Base-by-base conservation (phyloP, 1,284 basidiomycete genomes). In the Tremellales sp. region DNA sequence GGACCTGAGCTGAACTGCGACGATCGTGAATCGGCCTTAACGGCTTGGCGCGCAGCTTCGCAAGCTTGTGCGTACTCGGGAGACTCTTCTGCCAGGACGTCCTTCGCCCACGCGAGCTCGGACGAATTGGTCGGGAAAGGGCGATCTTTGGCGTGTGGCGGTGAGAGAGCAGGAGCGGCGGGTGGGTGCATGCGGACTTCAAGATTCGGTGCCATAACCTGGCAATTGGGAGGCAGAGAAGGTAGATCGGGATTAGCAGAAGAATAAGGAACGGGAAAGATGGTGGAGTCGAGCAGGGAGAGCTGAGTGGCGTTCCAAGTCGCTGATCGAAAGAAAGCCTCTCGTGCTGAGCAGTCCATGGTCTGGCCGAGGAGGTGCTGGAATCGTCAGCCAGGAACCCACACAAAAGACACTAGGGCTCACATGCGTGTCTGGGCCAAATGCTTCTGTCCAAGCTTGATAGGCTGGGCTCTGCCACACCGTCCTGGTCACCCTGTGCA, bases 301-400 rank as follows among this genome's bases (percentile, higher is more conserved):
- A 96, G 78, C 39, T 83, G 80, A 17, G 89, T 77, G 46, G 87
- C 84, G 52, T 83, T 82, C 60, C 82, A 82, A 2, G 85, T 84
- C 8, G 84, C 81, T 21, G 83, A 85, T 0, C 83, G 85, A 64
- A 89, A 93, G 13, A 84, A 83, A 22, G 88, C 76, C 3, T 80
- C 81, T 70, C 94, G 82, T n/a, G n/a, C n/a, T 4, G 82, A 73
- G 36, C 76, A 75, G 48, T 84, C 76, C 52, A 81, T 76, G 27
- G 77, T 76, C 31, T 86, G 84, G 15, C 85, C 77, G 25, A 89
- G 72, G 8, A 87, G 58, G 62, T 90, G 86, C 84, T 90, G 25
- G 1, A n/a, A 17, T 21, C n/a, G 23, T 53, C 26, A 56, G 46
- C 43, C 23, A 29, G 24, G 31, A 10, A 33, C 8, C n/a, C 29